Evolutionary conservation across 2,329 filamentous ascomycete species (phyloP), one percentile per base, ranked within the genome.

Genomic region (Zymoseptoria tritici): DNA sequence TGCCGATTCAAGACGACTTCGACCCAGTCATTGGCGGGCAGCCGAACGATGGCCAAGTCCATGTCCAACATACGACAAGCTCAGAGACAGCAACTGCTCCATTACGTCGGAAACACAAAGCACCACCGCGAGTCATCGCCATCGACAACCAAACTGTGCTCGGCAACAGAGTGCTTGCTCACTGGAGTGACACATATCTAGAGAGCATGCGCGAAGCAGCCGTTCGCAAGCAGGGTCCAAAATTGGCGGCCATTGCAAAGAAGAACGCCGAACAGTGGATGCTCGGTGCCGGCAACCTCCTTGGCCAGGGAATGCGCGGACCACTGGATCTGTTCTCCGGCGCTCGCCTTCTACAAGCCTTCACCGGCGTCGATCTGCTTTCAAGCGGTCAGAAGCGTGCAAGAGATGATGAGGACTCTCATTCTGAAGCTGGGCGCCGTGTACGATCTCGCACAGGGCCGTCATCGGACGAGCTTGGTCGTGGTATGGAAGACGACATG

Each of bases 201-300:
- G 66, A 75, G 9, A 87, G 85, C 64, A 91, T 90, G 83, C 75
- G 72, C 0, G 72, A 74, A 11, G 79, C 77, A 8, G 67, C 68
- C 6, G 75, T 72, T 29, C 68, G 75, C 20, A 85, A 83, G 64
- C 64, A 73, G 4, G 68, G 74, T 5, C 58, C 53, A 9, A 78
- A 75, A 54, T 67, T 74, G 13, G 64, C 72, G 11, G 70, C 72
- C 0, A 74, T 80, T 50, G 83, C 85, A 2, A 88, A 83, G 72
- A 83, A 81, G 68, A 87, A 87, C 60, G 86, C 85, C 0, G 78
- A 79, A 9, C 79, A 81, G 66, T 88, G 83, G 77, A 79, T 88
- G 3, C 79, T 82, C 60, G 83, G 81, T 4, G 70, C 75, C 54
- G 83, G 82, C 9, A 58, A 72, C 5, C 77, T 76, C 2, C 64